Conservation (phyloP, 129 eudicot genomes). For the Saussurea involucrata region DNA sequence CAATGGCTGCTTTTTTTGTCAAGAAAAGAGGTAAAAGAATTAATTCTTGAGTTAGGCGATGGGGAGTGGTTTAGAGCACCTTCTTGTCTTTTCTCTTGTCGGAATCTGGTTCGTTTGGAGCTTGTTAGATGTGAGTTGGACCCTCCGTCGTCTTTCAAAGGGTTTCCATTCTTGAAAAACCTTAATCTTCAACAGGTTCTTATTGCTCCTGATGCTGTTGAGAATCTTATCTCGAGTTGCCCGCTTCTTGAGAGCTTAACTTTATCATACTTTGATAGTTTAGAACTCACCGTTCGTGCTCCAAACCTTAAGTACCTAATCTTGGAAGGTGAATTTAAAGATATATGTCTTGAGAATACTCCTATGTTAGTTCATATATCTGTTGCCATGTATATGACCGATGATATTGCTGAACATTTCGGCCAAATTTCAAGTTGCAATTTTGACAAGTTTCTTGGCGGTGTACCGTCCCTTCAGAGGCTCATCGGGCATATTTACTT, state of each 20-base stretch:
- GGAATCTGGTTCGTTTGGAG: conserved; percentile 64
- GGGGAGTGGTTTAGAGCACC: conserved; percentile 91
- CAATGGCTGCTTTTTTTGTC: conserved; percentile 95
- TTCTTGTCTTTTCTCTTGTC: conserved; percentile 60
- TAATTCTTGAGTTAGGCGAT: conserved; percentile 79
- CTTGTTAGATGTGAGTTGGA: conserved; percentile 88
- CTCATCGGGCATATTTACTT: conserved; percentile 84
- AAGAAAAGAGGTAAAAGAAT: conserved; percentile 67
- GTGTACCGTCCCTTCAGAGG: conserved; percentile 75
- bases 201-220: conserved; percentile 67
- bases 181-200: conserved; percentile 86
- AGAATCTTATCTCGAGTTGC: conserved; percentile 69
- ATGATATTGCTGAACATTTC: conserved; percentile 70
- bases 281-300: conserved; percentile 76
- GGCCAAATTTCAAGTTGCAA: conserved; percentile 90
- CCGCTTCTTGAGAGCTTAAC: conserved; percentile 90
- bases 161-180: conserved; percentile 56
- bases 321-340: conserved; percentile 93
- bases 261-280: conserved; percentile 80
- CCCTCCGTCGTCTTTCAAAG: conserved; percentile 68
- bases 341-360: conserved; percentile 73
- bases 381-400: conserved; percentile 83
- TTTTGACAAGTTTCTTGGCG: conserved; percentile 87
- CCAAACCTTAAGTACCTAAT: conserved; percentile 76
- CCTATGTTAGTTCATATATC: conserved; percentile 67